These are phyloP conservation scores for Cytospora piceae DNA, from an alignment of 2,329 filamentous ascomycete species.

Conservation along the genomic window DNA sequence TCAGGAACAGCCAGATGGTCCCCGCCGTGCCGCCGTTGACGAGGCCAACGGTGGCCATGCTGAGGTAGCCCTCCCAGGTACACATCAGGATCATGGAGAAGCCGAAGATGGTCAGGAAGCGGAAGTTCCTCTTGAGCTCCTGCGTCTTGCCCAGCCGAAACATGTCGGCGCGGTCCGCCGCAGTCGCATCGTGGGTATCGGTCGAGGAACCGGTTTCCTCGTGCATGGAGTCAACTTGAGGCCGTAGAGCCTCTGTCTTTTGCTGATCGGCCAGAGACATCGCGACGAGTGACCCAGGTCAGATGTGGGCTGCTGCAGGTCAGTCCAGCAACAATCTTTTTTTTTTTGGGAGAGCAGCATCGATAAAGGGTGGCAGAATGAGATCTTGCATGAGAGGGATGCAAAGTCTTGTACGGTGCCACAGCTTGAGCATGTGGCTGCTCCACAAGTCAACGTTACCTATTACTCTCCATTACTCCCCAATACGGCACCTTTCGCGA, in stretches of 20 bases:
- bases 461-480: too few relatives aligned
- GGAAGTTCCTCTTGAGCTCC: slow-evolving; percentile 50
- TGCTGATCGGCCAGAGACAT: slow-evolving; percentile 1
- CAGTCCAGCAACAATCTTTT: not conserved
- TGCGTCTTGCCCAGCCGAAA: slow-evolving; percentile 54
- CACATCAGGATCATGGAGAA: slow-evolving; percentile 51
- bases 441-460: not conserved
- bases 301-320: not conserved
- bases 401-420: not conserved
- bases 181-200: slow-evolving; percentile 7
- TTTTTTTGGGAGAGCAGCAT: not conserved
- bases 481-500: not conserved
- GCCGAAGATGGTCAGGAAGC: slow-evolving; percentile 50
- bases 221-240: slow-evolving; percentile 12
- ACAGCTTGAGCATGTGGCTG: not conserved
- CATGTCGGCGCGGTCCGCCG: slow-evolving; percentile 48
- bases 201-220: not conserved
- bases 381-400: not conserved
- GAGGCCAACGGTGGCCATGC: slow-evolving; percentile 35
- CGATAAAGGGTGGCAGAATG: not conserved
- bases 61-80: slow-evolving; percentile 46
- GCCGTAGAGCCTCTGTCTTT: slow-evolving; percentile 3
- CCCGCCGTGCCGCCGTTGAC: slow-evolving; percentile 51
- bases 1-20: slow-evolving; percentile 47
- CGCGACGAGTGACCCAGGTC: slow-evolving; percentile 1